Evolutionary conservation across 2,329 filamentous ascomycete species (phyloP).

Genomic region (Amphichorda felina): DNA sequence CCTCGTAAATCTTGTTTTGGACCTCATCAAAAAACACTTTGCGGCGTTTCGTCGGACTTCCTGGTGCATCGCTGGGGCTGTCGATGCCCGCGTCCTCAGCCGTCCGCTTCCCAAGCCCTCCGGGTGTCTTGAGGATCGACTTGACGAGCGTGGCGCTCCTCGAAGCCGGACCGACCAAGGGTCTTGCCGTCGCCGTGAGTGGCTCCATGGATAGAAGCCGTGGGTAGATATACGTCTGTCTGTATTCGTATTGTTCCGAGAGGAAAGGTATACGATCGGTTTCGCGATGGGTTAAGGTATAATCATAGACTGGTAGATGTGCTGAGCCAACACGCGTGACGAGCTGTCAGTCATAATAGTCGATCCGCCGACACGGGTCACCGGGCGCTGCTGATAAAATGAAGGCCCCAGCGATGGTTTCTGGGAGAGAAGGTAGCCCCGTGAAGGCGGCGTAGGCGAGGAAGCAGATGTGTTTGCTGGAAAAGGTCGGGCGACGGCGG

Average conservation of each 20-base stretch:
- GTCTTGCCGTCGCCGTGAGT: constrained; percentile 21
- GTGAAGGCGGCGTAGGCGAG: no score
- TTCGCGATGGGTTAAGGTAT: constrained; percentile 5
- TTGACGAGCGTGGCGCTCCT: constrained; percentile 31
- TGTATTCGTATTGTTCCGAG: neutral
- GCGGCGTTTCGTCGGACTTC: constrained; percentile 38
- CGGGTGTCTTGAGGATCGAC: constrained; percentile 37
- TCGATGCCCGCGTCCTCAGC: constrained; percentile 29
- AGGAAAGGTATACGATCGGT: neutral
- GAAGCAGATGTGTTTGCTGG: no score
- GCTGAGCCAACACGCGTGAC: constrained; percentile 8
- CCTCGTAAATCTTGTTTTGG: constrained; percentile 43
- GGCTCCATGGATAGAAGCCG: constrained; percentile 12
- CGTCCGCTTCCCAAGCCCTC: constrained; percentile 29
- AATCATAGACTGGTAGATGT: constrained; percentile 11
- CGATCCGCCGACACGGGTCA: constrained; percentile 1
- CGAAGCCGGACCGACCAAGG: constrained; percentile 18
- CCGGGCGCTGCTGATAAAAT: no score
- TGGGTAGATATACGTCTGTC: neutral
- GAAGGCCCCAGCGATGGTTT: no score
- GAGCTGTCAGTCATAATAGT: constrained; percentile 15
- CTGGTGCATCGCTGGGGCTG: constrained; percentile 22
- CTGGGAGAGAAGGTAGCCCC: no score
- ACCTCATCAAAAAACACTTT: constrained; percentile 48
- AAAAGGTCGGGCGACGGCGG: no score